These are phyloP conservation scores for Vigna unguiculata DNA, from an alignment of 306 rosid genomes.

Conservation along the genomic window DNA sequence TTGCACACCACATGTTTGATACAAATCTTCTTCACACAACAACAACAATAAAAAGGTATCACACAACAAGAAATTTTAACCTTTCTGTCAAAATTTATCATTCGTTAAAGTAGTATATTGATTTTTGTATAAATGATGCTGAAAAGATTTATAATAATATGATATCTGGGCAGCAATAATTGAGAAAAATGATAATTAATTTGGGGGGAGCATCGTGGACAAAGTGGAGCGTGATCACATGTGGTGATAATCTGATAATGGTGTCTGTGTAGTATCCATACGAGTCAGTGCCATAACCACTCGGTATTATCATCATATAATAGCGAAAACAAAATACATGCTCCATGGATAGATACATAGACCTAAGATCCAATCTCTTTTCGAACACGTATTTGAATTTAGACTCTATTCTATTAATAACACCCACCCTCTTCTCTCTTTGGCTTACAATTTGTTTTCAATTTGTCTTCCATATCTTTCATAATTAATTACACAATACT, in stretches of 20 bases:
- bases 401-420: background rate
- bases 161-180: background rate
- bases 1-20: background rate
- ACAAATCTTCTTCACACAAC: no score
- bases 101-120: no score
- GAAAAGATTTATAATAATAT: no score
- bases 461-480: constrained; percentile 36
- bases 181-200: background rate
- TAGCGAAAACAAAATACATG: constrained; percentile 6
- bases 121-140: no score
- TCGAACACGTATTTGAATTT: background rate
- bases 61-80: background rate
- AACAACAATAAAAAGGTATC: no score
- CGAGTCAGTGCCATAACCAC: constrained; percentile 41
- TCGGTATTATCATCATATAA: constrained; percentile 21
- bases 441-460: background rate
- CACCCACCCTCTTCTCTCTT: constrained; percentile 19
- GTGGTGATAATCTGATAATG: constrained; percentile 30
- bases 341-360: background rate
- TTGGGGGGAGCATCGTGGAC: background rate
- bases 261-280: background rate
- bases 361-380: constrained; percentile 10
- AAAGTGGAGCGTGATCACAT: constrained; percentile 39
- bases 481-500: constrained; percentile 7
- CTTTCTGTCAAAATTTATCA: background rate